Base-by-base conservation (phyloP, 108 stramenopile species). In the Bacterosira constricta region DNA sequence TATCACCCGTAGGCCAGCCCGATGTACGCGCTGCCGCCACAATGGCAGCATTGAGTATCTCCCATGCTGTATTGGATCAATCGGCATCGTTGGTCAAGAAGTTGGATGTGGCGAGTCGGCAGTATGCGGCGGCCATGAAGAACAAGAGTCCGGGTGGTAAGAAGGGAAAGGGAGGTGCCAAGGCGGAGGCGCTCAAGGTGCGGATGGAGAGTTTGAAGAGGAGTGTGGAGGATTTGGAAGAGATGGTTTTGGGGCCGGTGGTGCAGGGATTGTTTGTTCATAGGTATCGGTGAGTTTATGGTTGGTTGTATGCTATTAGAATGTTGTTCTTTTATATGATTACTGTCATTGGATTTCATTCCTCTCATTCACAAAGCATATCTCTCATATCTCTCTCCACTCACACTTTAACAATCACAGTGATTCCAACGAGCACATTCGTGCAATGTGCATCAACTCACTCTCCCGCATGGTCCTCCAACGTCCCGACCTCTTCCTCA, bases 401-500 rank as follows among this genome's bases (percentile, higher is more conserved):
- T n/a, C n/a, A n/a, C n/a, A n/a, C n/a, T n/a, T n/a, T n/a, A n/a
- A n/a, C n/a, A n/a, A 5, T 27, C 12, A 1, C 66, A 77, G 76
- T 56, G 95, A 96, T 65, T 83, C 89, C 53, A 87, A 91, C 79
- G 69, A 77, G 26, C 63, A 79, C 55, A 88, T 93, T 63, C 89
- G 95, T n/a, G 67, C 79, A 47, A 57, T 77, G 10, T 89, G 87
- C 64, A 64, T 96, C n/a, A 56, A 86, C 49, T 44, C 79, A 8
- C 78, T 96, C 55, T 77, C 81, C 6, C 58, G 76, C 18, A 83
- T 88, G 72, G 76, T 66, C 27, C 63, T 93, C 50, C 78, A 85
- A 26, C 84, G 92, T 32, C 95, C 95, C 1, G 91, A 91, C 68
- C 53, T 92, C 13, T 96, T 89, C 75, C 66, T 91, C 51, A 75